These are phyloP conservation scores for Trichosporon coremiiforme DNA, from an alignment of 1,284 basidiomycete genomes.

Conservation along the genomic window DNA sequence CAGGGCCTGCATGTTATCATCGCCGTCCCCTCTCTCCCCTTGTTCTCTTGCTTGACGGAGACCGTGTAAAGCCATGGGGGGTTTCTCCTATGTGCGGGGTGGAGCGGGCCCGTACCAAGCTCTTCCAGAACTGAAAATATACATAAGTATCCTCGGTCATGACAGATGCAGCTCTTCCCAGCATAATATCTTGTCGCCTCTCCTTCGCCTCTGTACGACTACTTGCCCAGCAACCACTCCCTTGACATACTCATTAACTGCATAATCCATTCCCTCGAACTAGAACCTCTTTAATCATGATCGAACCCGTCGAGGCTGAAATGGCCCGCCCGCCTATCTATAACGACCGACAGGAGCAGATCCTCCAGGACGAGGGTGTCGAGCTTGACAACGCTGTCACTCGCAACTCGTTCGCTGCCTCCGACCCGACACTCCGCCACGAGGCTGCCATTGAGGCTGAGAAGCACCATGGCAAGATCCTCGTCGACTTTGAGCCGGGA, in stretches of 20 bases:
- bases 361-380: constrained; percentile 35
- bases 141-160: neutral
- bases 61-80: constrained; percentile 16
- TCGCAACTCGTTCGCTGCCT: neutral
- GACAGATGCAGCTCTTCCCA: neutral
- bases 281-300: constrained; percentile 30
- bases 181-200: constrained; percentile 8
- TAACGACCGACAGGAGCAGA: constrained; percentile 36
- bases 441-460: constrained; percentile 16
- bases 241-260: constrained; percentile 13
- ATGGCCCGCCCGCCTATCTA: constrained; percentile 46
- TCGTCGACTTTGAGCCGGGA: constrained; percentile 43
- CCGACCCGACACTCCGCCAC: constrained; percentile 19
- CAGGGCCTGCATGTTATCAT: constrained; percentile 11
- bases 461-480: constrained; percentile 34
- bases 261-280: constrained; percentile 2
- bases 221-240: constrained; percentile 1
- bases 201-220: neutral
- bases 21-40: no score
- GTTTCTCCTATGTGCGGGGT: constrained; percentile 7
- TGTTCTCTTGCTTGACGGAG: neutral
- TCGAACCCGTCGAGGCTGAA: constrained; percentile 48
- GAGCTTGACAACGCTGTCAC: constrained; percentile 31
- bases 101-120: neutral
- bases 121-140: constrained; percentile 4